Percentiles rank a stretch among this genome's conserved stretches.
Evolutionary conservation across 106 monocot genomes (phyloP).

Genomic region (Posidonia australis): DNA sequence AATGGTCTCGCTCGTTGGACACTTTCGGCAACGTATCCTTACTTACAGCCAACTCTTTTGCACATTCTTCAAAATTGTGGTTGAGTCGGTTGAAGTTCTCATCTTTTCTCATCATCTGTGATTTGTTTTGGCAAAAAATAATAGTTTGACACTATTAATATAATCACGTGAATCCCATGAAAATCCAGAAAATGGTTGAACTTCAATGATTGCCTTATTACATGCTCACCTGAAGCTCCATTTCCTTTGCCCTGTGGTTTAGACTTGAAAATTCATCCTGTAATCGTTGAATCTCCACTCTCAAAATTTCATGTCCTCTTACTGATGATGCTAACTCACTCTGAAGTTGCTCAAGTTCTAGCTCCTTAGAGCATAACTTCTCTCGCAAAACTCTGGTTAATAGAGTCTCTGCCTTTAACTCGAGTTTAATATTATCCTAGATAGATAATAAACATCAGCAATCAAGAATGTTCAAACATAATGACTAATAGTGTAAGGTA

Average conservation of each 20-base stretch:
- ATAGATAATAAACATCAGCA: neutral
- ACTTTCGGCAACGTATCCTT: conserved; percentile 33
- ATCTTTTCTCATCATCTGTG: conserved; percentile 59
- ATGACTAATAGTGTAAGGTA: neutral
- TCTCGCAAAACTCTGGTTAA: conserved; percentile 51
- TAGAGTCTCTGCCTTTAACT: conserved; percentile 59
- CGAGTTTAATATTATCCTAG: conserved; percentile 55
- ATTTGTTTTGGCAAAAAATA: neutral
- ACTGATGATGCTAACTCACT: conserved; percentile 59
- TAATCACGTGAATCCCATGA: neutral
- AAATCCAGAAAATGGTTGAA: neutral
- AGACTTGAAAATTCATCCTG: conserved; percentile 66
- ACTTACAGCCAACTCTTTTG: conserved; percentile 37
- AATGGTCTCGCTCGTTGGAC: conserved; percentile 51
- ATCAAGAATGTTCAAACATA: neutral
- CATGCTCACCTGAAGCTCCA: conserved; percentile 58
- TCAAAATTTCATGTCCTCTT: conserved; percentile 28
- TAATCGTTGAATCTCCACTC: conserved; percentile 41
- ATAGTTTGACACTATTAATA: neutral
- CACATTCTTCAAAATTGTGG: conserved; percentile 41
- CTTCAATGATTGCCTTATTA: conserved; percentile 1
- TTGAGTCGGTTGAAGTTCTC: conserved; percentile 49
- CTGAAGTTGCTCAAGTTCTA: conserved; percentile 55
- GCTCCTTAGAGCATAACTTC: conserved; percentile 46
- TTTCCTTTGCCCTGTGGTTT: conserved; percentile 40